Percentiles rank a stretch among this genome's conserved stretches.
Evolutionary conservation across 257 asterid genomes (phyloP).

Genomic region (Henckelia pumila): DNA sequence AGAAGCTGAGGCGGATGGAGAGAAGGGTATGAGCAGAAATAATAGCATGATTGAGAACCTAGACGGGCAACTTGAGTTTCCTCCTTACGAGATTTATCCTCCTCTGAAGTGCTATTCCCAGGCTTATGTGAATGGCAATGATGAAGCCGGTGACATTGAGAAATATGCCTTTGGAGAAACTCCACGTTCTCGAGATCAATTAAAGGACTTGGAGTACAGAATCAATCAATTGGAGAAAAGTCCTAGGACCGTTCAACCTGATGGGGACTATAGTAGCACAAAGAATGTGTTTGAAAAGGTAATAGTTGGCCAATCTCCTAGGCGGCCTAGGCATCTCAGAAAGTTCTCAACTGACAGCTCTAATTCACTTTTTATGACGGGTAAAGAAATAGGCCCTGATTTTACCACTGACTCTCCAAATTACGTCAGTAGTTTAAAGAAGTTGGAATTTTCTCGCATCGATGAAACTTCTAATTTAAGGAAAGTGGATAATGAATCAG

Average conservation of each 20-base stretch:
- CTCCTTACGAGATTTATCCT: slow-evolving; percentile 64
- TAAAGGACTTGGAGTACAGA: slow-evolving; percentile 68
- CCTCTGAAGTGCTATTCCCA: slow-evolving; percentile 70
- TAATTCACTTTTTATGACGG: slow-evolving; percentile 41
- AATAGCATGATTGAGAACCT: slow-evolving; percentile 43
- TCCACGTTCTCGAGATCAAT: slow-evolving; percentile 53
- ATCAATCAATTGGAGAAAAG: slow-evolving; percentile 79
- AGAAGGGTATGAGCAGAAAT: slow-evolving; percentile 41
- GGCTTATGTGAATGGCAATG: slow-evolving; percentile 42
- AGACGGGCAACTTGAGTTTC: slow-evolving; percentile 45
- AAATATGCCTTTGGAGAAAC: slow-evolving; percentile 73
- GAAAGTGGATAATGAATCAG: slow-evolving; percentile 53
- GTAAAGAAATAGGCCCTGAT: slow-evolving; percentile 49
- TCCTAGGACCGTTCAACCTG: slow-evolving; percentile 60
- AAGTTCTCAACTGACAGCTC: slow-evolving; percentile 60
- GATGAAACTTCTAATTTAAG: slow-evolving; percentile 47
- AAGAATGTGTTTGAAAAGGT: slow-evolving; percentile 69
- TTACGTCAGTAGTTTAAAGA: slow-evolving; percentile 48
- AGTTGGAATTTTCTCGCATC: slow-evolving; percentile 44
- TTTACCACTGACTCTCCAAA: slow-evolving; percentile 53
- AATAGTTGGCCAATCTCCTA: slow-evolving; percentile 77
- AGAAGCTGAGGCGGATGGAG: slow-evolving; percentile 63
- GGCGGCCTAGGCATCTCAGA: slow-evolving; percentile 48
- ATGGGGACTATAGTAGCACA: slow-evolving; percentile 45
- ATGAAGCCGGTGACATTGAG: slow-evolving; percentile 63